Evolutionary conservation across 2,329 filamentous ascomycete genomes (phyloP).

Genomic region (Stagonosporopsis vannaccii): DNA sequence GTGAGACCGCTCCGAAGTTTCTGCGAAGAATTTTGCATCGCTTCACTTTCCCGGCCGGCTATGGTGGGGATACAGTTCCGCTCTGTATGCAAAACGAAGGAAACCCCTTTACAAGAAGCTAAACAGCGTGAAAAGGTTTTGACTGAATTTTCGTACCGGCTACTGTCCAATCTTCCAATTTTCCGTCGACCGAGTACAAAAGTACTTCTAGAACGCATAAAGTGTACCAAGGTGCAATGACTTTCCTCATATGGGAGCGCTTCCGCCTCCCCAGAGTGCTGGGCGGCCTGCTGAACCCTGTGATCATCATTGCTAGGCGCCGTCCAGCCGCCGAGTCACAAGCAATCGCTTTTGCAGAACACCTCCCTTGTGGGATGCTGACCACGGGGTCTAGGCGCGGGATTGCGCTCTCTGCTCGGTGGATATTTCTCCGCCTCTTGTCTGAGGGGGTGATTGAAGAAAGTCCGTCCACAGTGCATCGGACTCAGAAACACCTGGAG

Average conservation of each 20-base stretch:
- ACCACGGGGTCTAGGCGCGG: conserved; percentile 16
- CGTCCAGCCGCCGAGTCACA: conserved; percentile 7
- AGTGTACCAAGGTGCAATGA: not conserved
- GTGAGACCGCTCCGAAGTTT: conserved; percentile 8
- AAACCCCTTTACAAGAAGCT: not conserved
- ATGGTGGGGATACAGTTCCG: conserved; percentile 13
- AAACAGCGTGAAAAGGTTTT: not conserved
- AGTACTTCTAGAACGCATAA: conserved; percentile 15
- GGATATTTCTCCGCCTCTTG: conserved; percentile 16
- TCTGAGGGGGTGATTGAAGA: conserved; percentile 7
- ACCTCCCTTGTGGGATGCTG: conserved; percentile 16
- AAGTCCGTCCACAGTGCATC: conserved; percentile 5
- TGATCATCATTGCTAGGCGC: conserved; percentile 15
- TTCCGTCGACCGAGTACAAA: not conserved
- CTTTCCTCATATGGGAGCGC: conserved; percentile 11
- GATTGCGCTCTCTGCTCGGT: conserved; percentile 13
- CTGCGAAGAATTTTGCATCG: conserved; percentile 12
- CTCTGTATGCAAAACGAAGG: not conserved
- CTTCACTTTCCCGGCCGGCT: conserved; percentile 18
- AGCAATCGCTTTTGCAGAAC: conserved; percentile 17
- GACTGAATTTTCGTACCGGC: not conserved
- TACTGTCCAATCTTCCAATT: not conserved
- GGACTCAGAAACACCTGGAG: not conserved
- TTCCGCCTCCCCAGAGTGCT: conserved; percentile 11
- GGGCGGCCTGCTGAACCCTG: conserved; percentile 16